Evolutionary conservation across 352 stramenopile species (phyloP).

Genomic region (Phytophthora fragariaefolia): DNA sequence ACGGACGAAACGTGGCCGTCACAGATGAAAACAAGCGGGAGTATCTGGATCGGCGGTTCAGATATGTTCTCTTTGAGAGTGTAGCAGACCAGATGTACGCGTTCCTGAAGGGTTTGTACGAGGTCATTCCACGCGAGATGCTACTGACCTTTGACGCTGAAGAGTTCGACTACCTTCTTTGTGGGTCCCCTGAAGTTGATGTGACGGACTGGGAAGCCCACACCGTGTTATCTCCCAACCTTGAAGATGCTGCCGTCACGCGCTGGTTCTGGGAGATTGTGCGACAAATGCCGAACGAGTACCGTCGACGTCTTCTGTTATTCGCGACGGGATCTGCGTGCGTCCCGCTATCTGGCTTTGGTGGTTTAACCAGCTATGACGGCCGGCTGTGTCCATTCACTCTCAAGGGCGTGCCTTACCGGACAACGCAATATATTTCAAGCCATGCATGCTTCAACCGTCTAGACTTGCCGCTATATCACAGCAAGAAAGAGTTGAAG

Average conservation of each 20-base stretch:
- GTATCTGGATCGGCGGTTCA: slow-evolving; percentile 91
- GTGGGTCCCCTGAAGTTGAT: slow-evolving; percentile 95
- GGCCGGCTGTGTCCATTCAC: slow-evolving; percentile 79
- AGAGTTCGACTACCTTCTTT: slow-evolving; percentile 97
- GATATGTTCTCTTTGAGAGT: slow-evolving; percentile 63
- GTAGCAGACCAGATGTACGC: slow-evolving; percentile 63
- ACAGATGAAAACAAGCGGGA: slow-evolving; percentile 95
- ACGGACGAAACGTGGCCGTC: slow-evolving; percentile 78
- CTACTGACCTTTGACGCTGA: slow-evolving; percentile 97
- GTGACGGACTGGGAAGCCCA: slow-evolving; percentile 96
- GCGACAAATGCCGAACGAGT: slow-evolving; percentile 84
- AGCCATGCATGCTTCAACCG: slow-evolving; percentile 87
- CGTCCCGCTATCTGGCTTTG: slow-evolving; percentile 78
- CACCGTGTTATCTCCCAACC: slow-evolving; percentile 68
- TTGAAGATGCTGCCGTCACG: slow-evolving; percentile 42
- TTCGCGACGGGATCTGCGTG: slow-evolving; percentile 85
- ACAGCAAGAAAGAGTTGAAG: slow-evolving; percentile 86
- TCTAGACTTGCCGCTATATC: slow-evolving; percentile 96
- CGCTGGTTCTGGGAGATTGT: slow-evolving; percentile 98
- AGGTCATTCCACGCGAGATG: slow-evolving; percentile 95
- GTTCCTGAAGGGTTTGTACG: slow-evolving; percentile 94
- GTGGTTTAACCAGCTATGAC: slow-evolving; percentile 82
- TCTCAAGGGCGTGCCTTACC: slow-evolving; percentile 59
- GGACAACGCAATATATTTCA: slow-evolving; percentile 63
- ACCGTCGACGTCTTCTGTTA: slow-evolving; percentile 73